A percentile compares a stretch with the other conserved stretches of the same genome.
Conservation (phyloP, 176 grass and related monocot species). For the Phragmites australis region DNA sequence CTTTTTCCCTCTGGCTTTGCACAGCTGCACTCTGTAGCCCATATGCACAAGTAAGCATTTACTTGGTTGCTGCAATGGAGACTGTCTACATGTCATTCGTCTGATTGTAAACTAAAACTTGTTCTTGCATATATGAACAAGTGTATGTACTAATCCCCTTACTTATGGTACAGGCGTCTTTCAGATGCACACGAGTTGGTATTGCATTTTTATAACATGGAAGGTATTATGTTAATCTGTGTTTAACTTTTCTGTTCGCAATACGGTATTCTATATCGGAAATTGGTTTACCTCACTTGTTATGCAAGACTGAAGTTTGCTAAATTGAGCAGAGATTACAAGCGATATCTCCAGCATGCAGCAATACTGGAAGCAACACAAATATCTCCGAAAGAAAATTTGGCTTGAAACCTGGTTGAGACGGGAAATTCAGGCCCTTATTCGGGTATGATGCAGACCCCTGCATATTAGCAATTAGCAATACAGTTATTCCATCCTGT, state of each 20-base stretch:
- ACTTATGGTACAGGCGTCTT: conserved; percentile 26
- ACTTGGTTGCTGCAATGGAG: not conserved
- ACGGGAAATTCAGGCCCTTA: conserved; percentile 61
- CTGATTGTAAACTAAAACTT: not conserved
- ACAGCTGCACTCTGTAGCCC: not conserved
- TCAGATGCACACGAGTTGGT: conserved; percentile 41
- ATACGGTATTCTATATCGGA: not conserved
- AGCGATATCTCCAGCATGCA: conserved; percentile 18
- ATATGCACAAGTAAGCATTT: not conserved
- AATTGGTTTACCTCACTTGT: not conserved
- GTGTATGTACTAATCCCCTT: not conserved
- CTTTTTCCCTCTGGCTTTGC: conserved; percentile 1
- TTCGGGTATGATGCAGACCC: conserved; percentile 20
- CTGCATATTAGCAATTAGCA: not conserved
- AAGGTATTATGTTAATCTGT: conserved; percentile 24
- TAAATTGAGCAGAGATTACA: conserved; percentile 37
- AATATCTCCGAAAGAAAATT: conserved; percentile 44
- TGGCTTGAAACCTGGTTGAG: conserved; percentile 61
- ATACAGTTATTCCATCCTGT: not conserved
- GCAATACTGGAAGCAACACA: conserved; percentile 51
- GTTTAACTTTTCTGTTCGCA: not conserved
- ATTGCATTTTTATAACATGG: conserved; percentile 43
- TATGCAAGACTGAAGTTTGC: not conserved
- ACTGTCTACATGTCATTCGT: not conserved
- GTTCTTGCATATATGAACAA: not conserved